Base-by-base conservation (phyloP, 306 rosid genomes). In the Cicer chorassanicum region DNA sequence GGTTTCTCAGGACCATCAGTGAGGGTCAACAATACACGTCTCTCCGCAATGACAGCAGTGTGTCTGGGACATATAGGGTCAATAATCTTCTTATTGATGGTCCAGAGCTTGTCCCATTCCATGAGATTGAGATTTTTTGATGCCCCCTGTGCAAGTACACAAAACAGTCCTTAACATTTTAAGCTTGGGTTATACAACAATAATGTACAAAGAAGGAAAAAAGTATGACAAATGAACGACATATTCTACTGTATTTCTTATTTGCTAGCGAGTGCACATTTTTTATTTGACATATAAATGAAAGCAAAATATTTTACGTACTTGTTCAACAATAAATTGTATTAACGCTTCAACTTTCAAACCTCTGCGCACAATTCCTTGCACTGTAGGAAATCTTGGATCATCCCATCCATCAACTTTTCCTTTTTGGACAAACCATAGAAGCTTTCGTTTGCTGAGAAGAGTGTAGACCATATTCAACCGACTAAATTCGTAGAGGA, bases 61-160 rank as follows among this genome's bases (percentile, higher is more conserved):
- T 91, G 96, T 78, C 98, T 83, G 24, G 98, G 96, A 69, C 98
- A 93, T 55, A 93, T 93, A 1, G 98, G 98, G 80, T 93, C 98
- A 15, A 93, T 93, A 59, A 93, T 93, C 86, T 89, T 93, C 79
- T 90, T 93, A 80, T 93, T 93, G 66, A 91, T 88, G 60, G 91
- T 91, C 98, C 97, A 93, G 5, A 93, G 94, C 81, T 93, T 93
- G 89, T 93, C 98, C 97, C 97, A 93, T 71, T 93, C 98, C 98
- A 93, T 93, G 77, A 93, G 96, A 83, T 93, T 93, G 79, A 93
- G 96, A 82, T 93, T 91, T 82, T 86, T 93, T 1, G 97, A 93
- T 4, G 97, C 98, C 44, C 97, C 98, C 98, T 93, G 79, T 43
- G 66, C 38, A 63, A 59, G 50, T 60, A 75, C 67, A 70, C 67